Evolutionary conservation across 345 rosid genomes (phyloP).

Genomic region (Gossypium rotundifolium): DNA sequence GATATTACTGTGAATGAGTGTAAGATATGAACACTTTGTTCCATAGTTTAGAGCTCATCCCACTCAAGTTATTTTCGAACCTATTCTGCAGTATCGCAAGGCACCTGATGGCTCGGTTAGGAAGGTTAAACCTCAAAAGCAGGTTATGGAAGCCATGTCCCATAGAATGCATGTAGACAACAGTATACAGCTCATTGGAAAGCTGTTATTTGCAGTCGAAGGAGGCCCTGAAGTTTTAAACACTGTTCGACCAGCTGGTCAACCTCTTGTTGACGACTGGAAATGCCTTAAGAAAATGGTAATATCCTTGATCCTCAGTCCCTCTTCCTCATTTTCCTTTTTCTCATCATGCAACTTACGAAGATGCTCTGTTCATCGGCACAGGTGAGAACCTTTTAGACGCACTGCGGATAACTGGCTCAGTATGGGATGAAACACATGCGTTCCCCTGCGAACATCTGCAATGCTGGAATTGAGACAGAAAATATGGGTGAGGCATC

Average conservation of each 20-base stretch:
- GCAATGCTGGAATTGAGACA: conserved; percentile 64
- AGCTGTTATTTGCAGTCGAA: conserved; percentile 73
- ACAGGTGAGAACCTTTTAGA: conserved; percentile 87
- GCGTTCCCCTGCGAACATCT: conserved; percentile 82
- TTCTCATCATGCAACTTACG: background rate
- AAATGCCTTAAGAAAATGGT: conserved; percentile 79
- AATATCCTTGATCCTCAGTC: conserved; percentile 8
- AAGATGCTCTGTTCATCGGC: conserved; percentile 5
- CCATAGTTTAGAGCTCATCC: background rate
- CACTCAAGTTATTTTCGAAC: background rate
- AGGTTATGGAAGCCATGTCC: conserved; percentile 85
- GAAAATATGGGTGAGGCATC: conserved; percentile 79
- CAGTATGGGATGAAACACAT: conserved; percentile 96
- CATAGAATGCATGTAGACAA: conserved; percentile 83
- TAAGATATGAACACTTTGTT: background rate
- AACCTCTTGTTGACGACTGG: conserved; percentile 95
- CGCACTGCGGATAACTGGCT: conserved; percentile 75
- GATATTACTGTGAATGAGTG: background rate
- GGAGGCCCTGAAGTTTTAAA: conserved; percentile 56
- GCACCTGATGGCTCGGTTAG: conserved; percentile 82
- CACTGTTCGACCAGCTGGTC: conserved; percentile 57
- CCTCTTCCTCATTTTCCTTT: background rate
- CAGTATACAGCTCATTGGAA: conserved; percentile 66
- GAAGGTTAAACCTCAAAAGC: conserved; percentile 70
- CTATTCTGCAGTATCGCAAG: conserved; percentile 63